Evolutionary conservation across 495 filamentous ascomycete genomes (phyloP).

Genomic region (Penicillium alfredii): DNA sequence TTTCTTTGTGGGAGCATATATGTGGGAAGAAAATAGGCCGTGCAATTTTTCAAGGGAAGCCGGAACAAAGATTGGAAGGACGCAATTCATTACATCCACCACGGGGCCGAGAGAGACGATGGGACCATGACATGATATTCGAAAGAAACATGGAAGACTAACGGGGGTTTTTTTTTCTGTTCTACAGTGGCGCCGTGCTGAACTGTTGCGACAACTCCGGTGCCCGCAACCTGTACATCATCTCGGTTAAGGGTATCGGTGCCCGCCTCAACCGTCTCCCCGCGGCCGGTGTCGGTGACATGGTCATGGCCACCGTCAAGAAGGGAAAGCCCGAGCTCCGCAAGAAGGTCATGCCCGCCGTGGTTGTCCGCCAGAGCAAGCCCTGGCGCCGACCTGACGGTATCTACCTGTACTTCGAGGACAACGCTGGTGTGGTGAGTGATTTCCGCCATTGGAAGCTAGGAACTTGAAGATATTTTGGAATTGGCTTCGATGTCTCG

Average conservation of each 20-base stretch:
- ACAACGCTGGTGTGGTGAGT: constrained; percentile 97
- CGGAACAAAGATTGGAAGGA: no score
- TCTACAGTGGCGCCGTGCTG: constrained; percentile 81
- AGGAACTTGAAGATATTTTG: background rate
- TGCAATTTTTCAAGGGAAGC: no score
- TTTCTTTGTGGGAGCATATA: no score
- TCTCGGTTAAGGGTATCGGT: constrained; percentile 98
- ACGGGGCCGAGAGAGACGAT: constrained; percentile 7
- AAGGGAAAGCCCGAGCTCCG: constrained; percentile 99
- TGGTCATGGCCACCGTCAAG: constrained; percentile 99
- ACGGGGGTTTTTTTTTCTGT: no score
- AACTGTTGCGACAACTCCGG: constrained; percentile 98
- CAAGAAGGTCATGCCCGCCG: constrained; percentile 99
- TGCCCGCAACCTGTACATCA: constrained; percentile 99
- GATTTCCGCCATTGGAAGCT: no score
- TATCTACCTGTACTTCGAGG: constrained; percentile 99
- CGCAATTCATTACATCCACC: background rate
- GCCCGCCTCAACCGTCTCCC: constrained; percentile 97
- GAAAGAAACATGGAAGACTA: constrained; percentile 14
- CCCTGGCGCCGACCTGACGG: constrained; percentile 97
- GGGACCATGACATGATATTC: background rate
- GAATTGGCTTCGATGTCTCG: constrained; percentile 1
- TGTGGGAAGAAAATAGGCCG: constrained; percentile 1
- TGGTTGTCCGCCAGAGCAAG: constrained; percentile 97
- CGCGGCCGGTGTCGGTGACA: constrained; percentile 96